Conservation (phyloP, 2,329 filamentous ascomycete species). For the Myotisia sp. region DNA sequence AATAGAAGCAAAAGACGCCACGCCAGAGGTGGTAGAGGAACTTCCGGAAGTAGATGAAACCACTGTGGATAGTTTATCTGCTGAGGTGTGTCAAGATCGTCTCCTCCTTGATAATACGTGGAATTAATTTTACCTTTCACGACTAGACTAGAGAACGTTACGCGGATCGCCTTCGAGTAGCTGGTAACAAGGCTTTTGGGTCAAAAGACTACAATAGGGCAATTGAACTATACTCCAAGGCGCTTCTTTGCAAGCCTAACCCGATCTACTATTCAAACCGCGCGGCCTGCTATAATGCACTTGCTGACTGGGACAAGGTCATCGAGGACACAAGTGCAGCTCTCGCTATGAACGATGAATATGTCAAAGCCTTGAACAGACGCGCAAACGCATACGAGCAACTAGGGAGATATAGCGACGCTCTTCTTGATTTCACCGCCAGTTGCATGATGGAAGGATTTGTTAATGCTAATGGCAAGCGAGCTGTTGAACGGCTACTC, state of each 20-base stretch:
- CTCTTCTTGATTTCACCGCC: constrained; percentile 91
- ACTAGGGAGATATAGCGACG: constrained; percentile 78
- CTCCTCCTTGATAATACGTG: too few species aligned
- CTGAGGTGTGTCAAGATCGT: constrained; percentile 27
- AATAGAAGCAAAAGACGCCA: constrained; percentile 36
- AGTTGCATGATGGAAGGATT: constrained; percentile 99
- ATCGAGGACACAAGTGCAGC: constrained; percentile 94
- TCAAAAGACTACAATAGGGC: constrained; percentile 86
- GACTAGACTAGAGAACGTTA: constrained; percentile 66
- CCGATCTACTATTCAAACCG: constrained; percentile 98
- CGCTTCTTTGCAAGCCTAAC: constrained; percentile 91
- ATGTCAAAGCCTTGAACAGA: constrained; percentile 94
- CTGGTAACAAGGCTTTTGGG: constrained; percentile 91
- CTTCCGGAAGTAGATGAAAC: constrained; percentile 49
- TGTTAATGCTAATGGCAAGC: constrained; percentile 75
- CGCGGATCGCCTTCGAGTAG: constrained; percentile 82
- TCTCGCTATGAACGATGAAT: constrained; percentile 83
- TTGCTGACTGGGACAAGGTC: constrained; percentile 86
- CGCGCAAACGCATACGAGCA: constrained; percentile 95
- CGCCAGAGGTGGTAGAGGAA: constrained; percentile 46
- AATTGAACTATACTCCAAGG: constrained; percentile 89
- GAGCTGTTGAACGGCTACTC: constrained; percentile 79
- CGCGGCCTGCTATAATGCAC: constrained; percentile 90
- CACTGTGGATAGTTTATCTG: constrained; percentile 33
- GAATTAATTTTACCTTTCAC: constrained; percentile 1